A percentile compares a stretch with the other conserved stretches of the same genome.
These are phyloP conservation scores for Celoporthe dispersa DNA, from an alignment of 2,329 filamentous ascomycete species.

Conservation along the genomic window DNA sequence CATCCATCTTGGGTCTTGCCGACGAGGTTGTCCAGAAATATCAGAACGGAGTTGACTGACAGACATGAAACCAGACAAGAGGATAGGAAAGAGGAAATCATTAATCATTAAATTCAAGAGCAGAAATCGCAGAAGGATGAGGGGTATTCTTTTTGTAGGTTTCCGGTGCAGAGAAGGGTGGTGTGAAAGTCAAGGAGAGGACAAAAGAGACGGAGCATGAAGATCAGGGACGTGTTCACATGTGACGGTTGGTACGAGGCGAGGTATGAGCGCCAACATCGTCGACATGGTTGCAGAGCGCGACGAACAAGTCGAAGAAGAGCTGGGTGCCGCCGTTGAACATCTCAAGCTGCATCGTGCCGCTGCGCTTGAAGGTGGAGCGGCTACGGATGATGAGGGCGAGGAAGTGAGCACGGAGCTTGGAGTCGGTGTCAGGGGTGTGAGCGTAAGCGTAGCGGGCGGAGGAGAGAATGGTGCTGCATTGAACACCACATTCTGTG, in stretches of 20 bases:
- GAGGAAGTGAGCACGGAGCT: slow-evolving; percentile 86
- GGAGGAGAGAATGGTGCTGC: slow-evolving; percentile 81
- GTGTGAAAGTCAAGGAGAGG: slow-evolving; percentile 3
- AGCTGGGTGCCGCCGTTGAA: slow-evolving; percentile 78
- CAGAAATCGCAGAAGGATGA: slow-evolving; percentile 21
- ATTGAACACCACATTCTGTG: slow-evolving; percentile 75
- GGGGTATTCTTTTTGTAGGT: slow-evolving; percentile 26
- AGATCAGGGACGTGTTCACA: slow-evolving; percentile 3
- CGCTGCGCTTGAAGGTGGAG: slow-evolving; percentile 88
- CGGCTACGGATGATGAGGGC: slow-evolving; percentile 89
- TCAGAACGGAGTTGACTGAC: not conserved
- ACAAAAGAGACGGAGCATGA: not conserved
- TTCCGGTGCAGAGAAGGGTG: slow-evolving; percentile 16
- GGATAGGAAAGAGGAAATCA: not conserved
- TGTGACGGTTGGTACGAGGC: slow-evolving; percentile 49
- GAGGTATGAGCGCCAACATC: slow-evolving; percentile 60
- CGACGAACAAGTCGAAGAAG: slow-evolving; percentile 94
- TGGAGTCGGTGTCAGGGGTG: slow-evolving; percentile 89
- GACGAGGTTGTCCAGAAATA: not conserved
- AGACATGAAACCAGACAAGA: not conserved
- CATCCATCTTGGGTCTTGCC: slow-evolving; percentile 22
- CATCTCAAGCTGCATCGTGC: slow-evolving; percentile 97
- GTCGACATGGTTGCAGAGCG: slow-evolving; percentile 88
- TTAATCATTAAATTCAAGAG: slow-evolving; percentile 19
- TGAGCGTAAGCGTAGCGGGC: slow-evolving; percentile 90